Percentiles rank a stretch among this genome's conserved stretches.
phyloP scores from a whole-genome alignment of 179 eudicot species.

The Camellia oleifera region DNA sequence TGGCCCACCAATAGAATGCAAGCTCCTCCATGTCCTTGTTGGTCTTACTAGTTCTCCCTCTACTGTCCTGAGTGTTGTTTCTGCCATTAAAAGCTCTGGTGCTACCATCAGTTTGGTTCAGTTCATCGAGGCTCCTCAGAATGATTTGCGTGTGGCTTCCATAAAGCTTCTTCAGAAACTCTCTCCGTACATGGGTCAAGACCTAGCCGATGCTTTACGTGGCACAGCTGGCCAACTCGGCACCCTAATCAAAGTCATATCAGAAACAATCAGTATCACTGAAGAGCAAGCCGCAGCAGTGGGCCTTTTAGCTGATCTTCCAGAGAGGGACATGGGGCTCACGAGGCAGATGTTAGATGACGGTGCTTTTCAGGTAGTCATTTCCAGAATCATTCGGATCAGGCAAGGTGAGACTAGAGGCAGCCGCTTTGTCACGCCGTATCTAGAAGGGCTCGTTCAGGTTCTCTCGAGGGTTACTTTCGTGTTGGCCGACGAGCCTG shows the following conservation, averaged over 20 bases:
- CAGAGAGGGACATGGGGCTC: conserved; percentile 59
- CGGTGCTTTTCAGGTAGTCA: conserved; percentile 52
- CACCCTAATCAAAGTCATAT: conserved; percentile 55
- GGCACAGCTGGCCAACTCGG: conserved; percentile 75
- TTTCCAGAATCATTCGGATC: conserved; percentile 52
- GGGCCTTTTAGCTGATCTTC: conserved; percentile 81
- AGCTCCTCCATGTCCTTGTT: conserved; percentile 86
- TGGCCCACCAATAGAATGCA: conserved; percentile 87
- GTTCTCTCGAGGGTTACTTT: conserved; percentile 86
- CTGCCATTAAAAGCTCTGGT: conserved; percentile 83
- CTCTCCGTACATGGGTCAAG: conserved; percentile 82
- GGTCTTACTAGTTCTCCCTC: conserved; percentile 73
- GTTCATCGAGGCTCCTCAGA: conserved; percentile 76
- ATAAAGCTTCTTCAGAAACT: conserved; percentile 80
- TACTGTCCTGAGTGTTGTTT: conserved; percentile 58
- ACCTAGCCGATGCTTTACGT: conserved; percentile 66
- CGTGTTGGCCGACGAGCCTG: conserved; percentile 53
- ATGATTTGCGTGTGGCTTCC: conserved; percentile 68
- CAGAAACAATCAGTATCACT: conserved; percentile 55
- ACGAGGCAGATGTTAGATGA: conserved; percentile 65
- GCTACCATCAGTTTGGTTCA: conserved; percentile 86
- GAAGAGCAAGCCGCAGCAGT: conserved; percentile 93
- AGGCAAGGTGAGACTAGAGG: conserved; percentile 70
- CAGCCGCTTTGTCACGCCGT: conserved; percentile 75
- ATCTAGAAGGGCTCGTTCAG: conserved; percentile 73